Base-by-base conservation (phyloP, 2,329 filamentous ascomycete genomes). In the Botryotinia calthae region DNA sequence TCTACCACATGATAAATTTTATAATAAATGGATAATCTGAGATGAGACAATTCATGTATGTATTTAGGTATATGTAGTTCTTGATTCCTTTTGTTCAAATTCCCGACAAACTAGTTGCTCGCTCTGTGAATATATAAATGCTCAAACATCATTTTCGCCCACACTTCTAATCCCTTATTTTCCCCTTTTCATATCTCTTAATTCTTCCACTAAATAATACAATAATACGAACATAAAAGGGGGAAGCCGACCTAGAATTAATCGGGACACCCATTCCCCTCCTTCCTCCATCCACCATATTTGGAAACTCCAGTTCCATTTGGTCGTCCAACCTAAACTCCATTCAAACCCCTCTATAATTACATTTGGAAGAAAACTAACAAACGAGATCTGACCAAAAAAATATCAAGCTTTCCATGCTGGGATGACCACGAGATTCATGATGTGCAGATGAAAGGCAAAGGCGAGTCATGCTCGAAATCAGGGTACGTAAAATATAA, bases 361-460 rank as follows among this genome's bases (percentile, higher is more conserved):
- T 56, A 67, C 48, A 67, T 22, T 42, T 42, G 25, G 18, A 42
- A 40, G 34, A 42, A 67, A 51, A 28, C 4, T 9, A 46, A 54
- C 62, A 67, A 56, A 56, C 16, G 64, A 67, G 64, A 54, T 37
- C 7, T 22, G 25, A 67, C 31, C 14, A 66, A 67, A 67, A 65
- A 42, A 22, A 67, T 16, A 40, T 28, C 14, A 20, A 67, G 40
- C 5, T 14, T 67, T 42, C 34, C 34, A 56, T 56, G 18, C n/a
- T 56, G 25, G 28, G 10, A 56, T 56, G 54, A 48, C 34, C 37
- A 34, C 25, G 37, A 22, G 48, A 25, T 42, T 54, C 46, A 51
- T 42, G 34, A 31, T 31, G 12, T 40, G 48, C 18, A 31, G 28
- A 42, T 31, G 28, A 42, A 42, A 42, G 48, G 46, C 48, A 31